A percentile compares a stretch with the other conserved stretches of the same genome.
Conservation (phyloP, 352 stramenopile genomes). For the Pythium monospermum region DNA sequence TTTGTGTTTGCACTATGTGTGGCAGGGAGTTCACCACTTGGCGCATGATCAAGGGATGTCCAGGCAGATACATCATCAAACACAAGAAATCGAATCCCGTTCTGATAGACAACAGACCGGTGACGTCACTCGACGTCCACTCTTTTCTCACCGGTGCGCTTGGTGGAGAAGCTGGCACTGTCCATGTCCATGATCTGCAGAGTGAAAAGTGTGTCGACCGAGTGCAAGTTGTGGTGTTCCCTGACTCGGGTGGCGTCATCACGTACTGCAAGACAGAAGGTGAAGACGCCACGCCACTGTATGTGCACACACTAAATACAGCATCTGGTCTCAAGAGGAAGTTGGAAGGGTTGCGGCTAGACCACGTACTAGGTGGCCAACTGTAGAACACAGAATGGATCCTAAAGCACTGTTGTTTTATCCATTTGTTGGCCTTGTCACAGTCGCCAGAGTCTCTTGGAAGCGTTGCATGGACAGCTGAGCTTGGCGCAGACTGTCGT, state of each 20-base stretch:
- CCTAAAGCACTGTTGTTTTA: neutral
- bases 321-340: slow-evolving; percentile 53
- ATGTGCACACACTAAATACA: slow-evolving; percentile 66
- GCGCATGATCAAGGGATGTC: slow-evolving; percentile 74
- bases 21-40: slow-evolving; percentile 50
- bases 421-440: slow-evolving; percentile 6
- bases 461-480: slow-evolving; percentile 46
- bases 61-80: slow-evolving; percentile 58
- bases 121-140: slow-evolving; percentile 29
- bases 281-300: slow-evolving; percentile 7
- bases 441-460: slow-evolving; percentile 28
- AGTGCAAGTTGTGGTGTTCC: slow-evolving; percentile 57
- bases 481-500: slow-evolving; percentile 16
- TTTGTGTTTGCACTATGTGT: neutral
- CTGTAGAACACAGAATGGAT: neutral
- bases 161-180: neutral
- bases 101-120: slow-evolving; percentile 22
- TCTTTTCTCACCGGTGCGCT: slow-evolving; percentile 28
- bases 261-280: slow-evolving; percentile 47
- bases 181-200: slow-evolving; percentile 28
- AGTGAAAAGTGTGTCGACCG: slow-evolving; percentile 40
- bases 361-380: slow-evolving; percentile 25
- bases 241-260: slow-evolving; percentile 50
- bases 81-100: slow-evolving; percentile 39
- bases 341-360: slow-evolving; percentile 41